A percentile compares a stretch with the other conserved stretches of the same genome.
phyloP scores from a whole-genome alignment of 495 filamentous ascomycete genomes.

The Tuber indicum region DNA sequence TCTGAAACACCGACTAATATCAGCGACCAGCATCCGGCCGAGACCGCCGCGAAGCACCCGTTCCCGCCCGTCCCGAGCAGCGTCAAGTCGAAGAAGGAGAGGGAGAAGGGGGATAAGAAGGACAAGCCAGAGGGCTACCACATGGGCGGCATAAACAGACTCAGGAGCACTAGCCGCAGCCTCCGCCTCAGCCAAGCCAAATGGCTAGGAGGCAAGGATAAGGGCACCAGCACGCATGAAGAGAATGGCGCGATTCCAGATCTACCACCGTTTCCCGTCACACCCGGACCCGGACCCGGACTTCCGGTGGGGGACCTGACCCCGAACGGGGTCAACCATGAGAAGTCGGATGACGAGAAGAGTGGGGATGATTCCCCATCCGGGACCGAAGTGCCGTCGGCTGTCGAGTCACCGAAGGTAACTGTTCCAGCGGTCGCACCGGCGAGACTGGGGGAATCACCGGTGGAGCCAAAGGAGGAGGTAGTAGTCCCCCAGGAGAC shows the following conservation, averaged over 20 bases:
- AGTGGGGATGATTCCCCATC: not conserved
- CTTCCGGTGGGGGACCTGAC: constrained; percentile 43
- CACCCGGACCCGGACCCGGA: constrained; percentile 8
- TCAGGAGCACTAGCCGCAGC: constrained; percentile 34
- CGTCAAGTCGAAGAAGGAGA: constrained; percentile 41
- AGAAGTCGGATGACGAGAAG: constrained; percentile 42
- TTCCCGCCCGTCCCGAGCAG: constrained; percentile 22
- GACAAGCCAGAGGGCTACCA: constrained; percentile 21
- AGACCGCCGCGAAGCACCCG: constrained; percentile 35
- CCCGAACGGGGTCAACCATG: constrained; percentile 57
- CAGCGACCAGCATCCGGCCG: constrained; percentile 38
- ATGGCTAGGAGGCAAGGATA: constrained; percentile 50
- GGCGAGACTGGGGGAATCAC: constrained; percentile 1
- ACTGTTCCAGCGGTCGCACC: not conserved
- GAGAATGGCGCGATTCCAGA: constrained; percentile 19
- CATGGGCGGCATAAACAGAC: constrained; percentile 28
- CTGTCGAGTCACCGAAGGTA: not conserved
- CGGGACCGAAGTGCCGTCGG: not conserved
- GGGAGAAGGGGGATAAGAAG: constrained; percentile 42
- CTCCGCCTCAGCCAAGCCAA: constrained; percentile 35
- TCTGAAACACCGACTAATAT: constrained; percentile 27
- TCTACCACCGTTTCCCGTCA: constrained; percentile 13
- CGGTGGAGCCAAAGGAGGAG: constrained; percentile 24
- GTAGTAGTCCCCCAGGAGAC: constrained; percentile 2
- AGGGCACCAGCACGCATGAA: constrained; percentile 48